Conservation (phyloP, 495 filamentous ascomycete genomes). For the Hamigera avellanea region DNA sequence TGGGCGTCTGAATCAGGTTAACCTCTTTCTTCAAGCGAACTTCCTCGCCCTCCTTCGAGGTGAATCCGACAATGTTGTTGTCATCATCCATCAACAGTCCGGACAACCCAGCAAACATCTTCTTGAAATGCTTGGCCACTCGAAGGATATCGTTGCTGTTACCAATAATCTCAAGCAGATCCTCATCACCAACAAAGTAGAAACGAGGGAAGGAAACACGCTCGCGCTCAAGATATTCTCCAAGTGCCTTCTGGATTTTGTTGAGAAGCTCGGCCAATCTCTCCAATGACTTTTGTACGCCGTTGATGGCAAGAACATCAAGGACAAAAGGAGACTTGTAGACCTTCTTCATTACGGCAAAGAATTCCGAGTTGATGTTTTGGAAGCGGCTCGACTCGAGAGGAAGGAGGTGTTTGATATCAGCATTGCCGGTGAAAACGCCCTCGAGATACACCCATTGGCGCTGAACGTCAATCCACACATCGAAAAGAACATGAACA, state of each 20-base stretch:
- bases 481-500: constrained; percentile 93
- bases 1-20: constrained; percentile 81
- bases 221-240: constrained; percentile 97
- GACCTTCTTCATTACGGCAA: constrained; percentile 96
- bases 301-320: constrained; percentile 88
- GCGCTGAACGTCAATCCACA: constrained; percentile 98
- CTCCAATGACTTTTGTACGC: constrained; percentile 90
- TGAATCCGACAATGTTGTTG: constrained; percentile 77
- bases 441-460: constrained; percentile 99
- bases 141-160: constrained; percentile 95
- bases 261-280: constrained; percentile 88
- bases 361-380: constrained; percentile 98
- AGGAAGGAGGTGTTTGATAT: constrained; percentile 96
- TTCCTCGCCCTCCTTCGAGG: constrained; percentile 89
- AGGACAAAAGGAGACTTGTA: constrained; percentile 89
- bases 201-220: constrained; percentile 94
- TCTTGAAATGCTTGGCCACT: constrained; percentile 96
- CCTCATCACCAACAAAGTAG: constrained; percentile 98
- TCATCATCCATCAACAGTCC: constrained; percentile 89
- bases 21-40: constrained; percentile 81
- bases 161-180: constrained; percentile 97
- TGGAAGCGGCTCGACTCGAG: constrained; percentile 93
- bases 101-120: constrained; percentile 96
- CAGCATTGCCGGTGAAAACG: constrained; percentile 95
- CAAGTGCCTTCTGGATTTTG: constrained; percentile 98